phyloP scores from a whole-genome alignment of 2,329 filamentous ascomycete species.

The Verticillium klebahnii region DNA sequence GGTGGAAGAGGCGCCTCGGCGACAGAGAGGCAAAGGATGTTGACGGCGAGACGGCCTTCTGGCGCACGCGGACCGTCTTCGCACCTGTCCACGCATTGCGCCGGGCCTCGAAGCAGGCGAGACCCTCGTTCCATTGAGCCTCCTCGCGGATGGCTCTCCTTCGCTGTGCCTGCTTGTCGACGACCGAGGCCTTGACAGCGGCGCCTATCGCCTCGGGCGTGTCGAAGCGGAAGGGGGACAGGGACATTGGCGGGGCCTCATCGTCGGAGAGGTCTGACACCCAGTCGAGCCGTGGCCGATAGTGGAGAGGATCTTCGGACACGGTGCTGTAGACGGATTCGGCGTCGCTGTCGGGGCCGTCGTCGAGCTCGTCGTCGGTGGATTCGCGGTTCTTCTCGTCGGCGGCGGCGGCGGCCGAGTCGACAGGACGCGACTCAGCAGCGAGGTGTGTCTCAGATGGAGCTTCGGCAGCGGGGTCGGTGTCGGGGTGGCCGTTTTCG shows the following conservation, averaged over 20 bases:
- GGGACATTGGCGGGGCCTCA: conserved; percentile 29
- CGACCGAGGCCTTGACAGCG: conserved; percentile 33
- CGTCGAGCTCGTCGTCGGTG: conserved; percentile 27
- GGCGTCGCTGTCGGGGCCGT: conserved; percentile 37
- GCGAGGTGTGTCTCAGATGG: background rate
- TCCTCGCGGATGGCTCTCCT: conserved; percentile 58
- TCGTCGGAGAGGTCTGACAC: conserved; percentile 52
- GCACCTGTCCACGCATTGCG: conserved; percentile 86
- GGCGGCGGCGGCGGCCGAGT: conserved; percentile 2
- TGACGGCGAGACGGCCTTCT: conserved; percentile 35
- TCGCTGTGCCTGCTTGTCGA: conserved; percentile 49
- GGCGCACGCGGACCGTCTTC: conserved; percentile 49
- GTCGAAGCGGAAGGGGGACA: conserved; percentile 48
- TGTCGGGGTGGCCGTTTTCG: background rate
- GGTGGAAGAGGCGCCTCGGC: conserved; percentile 46
- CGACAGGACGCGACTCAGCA: conserved; percentile 2
- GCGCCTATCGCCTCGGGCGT: conserved; percentile 41
- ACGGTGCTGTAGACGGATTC: conserved; percentile 53
- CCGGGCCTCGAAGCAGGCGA: conserved; percentile 73
- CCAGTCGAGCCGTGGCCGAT: conserved; percentile 50
- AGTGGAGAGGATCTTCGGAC: conserved; percentile 49
- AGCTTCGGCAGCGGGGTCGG: background rate
- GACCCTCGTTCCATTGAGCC: conserved; percentile 72
- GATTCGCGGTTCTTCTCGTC: conserved; percentile 18
- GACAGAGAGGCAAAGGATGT: conserved; percentile 40